phyloP scores from a whole-genome alignment of 257 asterid genomes.

The Asclepias syriaca region DNA sequence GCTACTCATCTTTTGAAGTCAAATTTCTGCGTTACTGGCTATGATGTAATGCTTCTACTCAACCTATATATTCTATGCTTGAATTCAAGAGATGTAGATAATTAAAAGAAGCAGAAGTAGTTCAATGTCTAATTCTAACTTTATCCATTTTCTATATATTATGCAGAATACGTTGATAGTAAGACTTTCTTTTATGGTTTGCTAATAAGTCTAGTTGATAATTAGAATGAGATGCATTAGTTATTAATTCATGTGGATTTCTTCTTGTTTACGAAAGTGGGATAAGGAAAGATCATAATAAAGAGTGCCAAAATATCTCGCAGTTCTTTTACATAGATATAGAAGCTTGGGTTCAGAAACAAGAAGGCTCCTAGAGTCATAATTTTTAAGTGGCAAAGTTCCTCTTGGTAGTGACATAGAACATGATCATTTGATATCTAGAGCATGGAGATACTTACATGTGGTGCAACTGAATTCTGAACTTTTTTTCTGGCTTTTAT shows the following conservation, averaged over 20 bases:
- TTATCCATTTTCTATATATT: constrained; percentile 1
- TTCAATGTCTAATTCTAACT: neutral
- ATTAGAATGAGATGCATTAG: neutral
- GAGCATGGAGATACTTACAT: neutral
- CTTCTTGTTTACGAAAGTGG: neutral
- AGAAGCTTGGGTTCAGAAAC: neutral
- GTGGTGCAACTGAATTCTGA: neutral
- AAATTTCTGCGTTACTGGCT: constrained; percentile 68
- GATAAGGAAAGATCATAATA: neutral
- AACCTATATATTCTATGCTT: constrained; percentile 10
- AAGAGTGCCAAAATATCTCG: neutral
- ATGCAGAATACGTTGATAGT: neutral
- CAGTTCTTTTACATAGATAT: neutral
- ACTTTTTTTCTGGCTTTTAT: neutral
- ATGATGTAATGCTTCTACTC: constrained; percentile 60
- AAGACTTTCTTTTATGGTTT: neutral
- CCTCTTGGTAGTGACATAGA: neutral
- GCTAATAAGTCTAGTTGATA: neutral
- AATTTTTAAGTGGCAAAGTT: neutral
- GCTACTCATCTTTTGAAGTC: constrained; percentile 90
- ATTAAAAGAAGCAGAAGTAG: neutral
- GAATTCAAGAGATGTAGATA: neutral
- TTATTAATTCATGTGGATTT: neutral
- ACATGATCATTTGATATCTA: neutral
- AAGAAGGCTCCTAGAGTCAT: neutral